Conservation (phyloP, 768 basidiomycete species). For the Rhizopogon vesiculosus region DNA sequence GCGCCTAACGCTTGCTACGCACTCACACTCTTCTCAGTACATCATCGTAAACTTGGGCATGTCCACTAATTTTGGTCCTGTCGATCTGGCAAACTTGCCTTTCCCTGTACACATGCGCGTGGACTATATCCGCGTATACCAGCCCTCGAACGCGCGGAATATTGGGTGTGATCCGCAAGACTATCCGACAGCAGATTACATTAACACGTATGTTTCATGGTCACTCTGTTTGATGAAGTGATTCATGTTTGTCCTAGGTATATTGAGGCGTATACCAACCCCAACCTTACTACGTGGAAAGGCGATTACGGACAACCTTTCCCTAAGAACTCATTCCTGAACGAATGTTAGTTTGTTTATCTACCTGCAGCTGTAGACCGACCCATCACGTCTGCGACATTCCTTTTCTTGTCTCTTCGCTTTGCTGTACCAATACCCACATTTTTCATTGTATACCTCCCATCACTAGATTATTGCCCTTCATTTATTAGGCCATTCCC, state of each 20-base stretch:
- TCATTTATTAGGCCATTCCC: not conserved
- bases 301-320: constrained; percentile 40
- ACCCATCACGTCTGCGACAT: not conserved
- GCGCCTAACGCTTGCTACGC: not conserved
- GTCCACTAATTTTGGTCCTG: constrained; percentile 52
- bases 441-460: not conserved
- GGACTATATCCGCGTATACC: constrained; percentile 71
- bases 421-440: not conserved
- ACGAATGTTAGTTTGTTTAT: constrained; percentile 28
- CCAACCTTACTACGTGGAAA: constrained; percentile 39
- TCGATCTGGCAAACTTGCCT: constrained; percentile 47
- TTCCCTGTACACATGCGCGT: constrained; percentile 47
- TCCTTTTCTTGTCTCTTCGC: not conserved
- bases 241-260: constrained; percentile 35
- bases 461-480: not conserved
- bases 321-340: constrained; percentile 48
- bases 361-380: not conserved
- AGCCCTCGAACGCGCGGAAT: constrained; percentile 54
- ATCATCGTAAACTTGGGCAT: constrained; percentile 58
- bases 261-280: constrained; percentile 65
- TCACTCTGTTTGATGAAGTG: not conserved
- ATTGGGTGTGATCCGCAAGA: constrained; percentile 67
- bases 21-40: constrained; percentile 29
- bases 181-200: constrained; percentile 72
- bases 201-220: constrained; percentile 42